Base-by-base conservation (phyloP, 1,139 yeast genomes). In the Pichia sp. region DNA sequence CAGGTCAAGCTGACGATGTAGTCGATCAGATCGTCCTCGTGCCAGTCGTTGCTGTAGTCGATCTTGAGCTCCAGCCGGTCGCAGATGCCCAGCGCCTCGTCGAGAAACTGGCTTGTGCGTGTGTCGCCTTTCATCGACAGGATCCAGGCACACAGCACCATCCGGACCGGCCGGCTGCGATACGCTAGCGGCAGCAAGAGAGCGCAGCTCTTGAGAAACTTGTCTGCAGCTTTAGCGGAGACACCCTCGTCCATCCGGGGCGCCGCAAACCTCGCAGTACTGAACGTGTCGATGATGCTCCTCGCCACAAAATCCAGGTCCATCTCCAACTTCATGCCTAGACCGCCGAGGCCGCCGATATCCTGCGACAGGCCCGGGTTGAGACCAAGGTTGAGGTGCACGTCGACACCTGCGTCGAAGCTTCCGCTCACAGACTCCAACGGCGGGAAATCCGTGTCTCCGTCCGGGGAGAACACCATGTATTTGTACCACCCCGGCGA, bases 171-270 rank as follows among this genome's bases (percentile, higher is more conserved):
- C 43, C 62, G 59, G 34, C 64, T 67, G 38, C 57, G 57, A 42
- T 64, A 56, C 4, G 75, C 71, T 55, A 71, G 57, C 2, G 75
- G 73, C 4, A 71, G 55, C 53, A 70, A 67, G 13, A 70, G 53
- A 15, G 62, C 61, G 16, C 64, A 60, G 52, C 67, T 67, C 49
- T 64, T 66, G 48, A 67, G 65, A 50, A 62, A 62, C 40, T 70
- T 52, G 32, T 54, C 48, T 8, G 23, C 30, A 10, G 42, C 29
- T 5, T 8, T 16, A 6, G 13, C 19, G n/a, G 13, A 15, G n/a
- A 10, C 41, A 11, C 16, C 41, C 15, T 16, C 41, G 5, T 16
- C 29, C 5, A 4, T 26, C 29, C 29, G 7, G 29, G 7, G 1
- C 8, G 16, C 8, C 41, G 6, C 15, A n/a, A 38, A 38, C 6